Conservation (phyloP, 225 moss, liverwort and hornwort genomes). For the Bryum argenteum region DNA sequence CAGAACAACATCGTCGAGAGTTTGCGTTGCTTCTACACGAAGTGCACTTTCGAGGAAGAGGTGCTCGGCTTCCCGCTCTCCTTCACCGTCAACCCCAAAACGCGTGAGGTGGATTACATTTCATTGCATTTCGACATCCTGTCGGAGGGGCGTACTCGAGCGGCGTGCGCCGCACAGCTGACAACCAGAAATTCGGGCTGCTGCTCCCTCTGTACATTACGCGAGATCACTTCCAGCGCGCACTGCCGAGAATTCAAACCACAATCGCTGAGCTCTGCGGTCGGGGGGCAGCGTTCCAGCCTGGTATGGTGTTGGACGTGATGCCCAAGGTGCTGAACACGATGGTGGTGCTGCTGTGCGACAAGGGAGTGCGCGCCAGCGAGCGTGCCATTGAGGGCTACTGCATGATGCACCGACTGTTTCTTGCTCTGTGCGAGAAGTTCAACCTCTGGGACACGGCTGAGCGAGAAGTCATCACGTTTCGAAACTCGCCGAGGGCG, state of each 20-base stretch:
- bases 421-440: constrained; percentile 21
- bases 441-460: constrained; percentile 22
- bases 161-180: constrained; percentile 16
- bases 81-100: constrained; percentile 24
- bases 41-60: constrained; percentile 23
- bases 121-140: constrained; percentile 31
- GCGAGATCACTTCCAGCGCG: constrained; percentile 21
- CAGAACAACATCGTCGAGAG: constrained; percentile 27
- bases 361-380: constrained; percentile 25
- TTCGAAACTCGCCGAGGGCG: neutral
- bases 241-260: constrained; percentile 17
- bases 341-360: constrained; percentile 23
- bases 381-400: constrained; percentile 29
- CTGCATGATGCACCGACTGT: constrained; percentile 30
- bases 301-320: constrained; percentile 24
- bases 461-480: constrained; percentile 10
- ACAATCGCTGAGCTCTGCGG: constrained; percentile 5
- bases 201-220: constrained; percentile 29
- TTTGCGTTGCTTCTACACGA: constrained; percentile 23
- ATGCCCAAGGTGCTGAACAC: constrained; percentile 31
- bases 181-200: constrained; percentile 4
- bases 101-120: constrained; percentile 17
- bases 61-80: constrained; percentile 21
- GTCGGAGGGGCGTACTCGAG: constrained; percentile 2
- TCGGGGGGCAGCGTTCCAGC: neutral